Conservation (phyloP, 768 basidiomycete species). For the Tricholoma saponaceum region DNA sequence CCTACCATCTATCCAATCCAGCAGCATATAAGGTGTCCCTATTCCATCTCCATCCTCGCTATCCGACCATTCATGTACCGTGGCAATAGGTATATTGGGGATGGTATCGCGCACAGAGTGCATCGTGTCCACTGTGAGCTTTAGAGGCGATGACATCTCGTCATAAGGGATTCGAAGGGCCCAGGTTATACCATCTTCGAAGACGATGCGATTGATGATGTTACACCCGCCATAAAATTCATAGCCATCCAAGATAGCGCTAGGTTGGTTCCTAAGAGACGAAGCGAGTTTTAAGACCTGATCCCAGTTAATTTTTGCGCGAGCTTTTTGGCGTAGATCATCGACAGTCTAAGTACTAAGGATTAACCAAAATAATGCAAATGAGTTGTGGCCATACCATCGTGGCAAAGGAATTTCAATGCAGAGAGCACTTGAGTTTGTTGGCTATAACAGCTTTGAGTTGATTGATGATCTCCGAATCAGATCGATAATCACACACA, state of each 20-base stretch:
- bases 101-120: slow-evolving; percentile 3
- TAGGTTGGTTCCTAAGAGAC: slow-evolving; percentile 6
- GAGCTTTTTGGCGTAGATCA: slow-evolving; percentile 6
- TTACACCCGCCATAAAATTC: slow-evolving; percentile 8
- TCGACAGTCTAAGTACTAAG: slow-evolving; percentile 3
- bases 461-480: too few relatives aligned
- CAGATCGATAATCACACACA: too few relatives aligned
- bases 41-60: slow-evolving; percentile 10
- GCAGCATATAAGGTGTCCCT: slow-evolving; percentile 5
- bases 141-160: slow-evolving; percentile 1
- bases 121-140: slow-evolving; percentile 8
- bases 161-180: slow-evolving; percentile 10
- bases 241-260: neutral
- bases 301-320: slow-evolving; percentile 10
- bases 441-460: too few relatives aligned
- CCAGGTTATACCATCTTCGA: slow-evolving; percentile 6
- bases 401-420: too few relatives aligned
- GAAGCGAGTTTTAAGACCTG: slow-evolving; percentile 10
- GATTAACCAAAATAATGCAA: neutral
- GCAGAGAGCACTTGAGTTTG: too few relatives aligned
- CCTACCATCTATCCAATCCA: slow-evolving; percentile 7
- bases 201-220: slow-evolving; percentile 7
- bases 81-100: slow-evolving; percentile 8
- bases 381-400: neutral
- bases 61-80: slow-evolving; percentile 9